Evolutionary conservation across 2,329 filamentous ascomycete genomes (phyloP).

Genomic region (Teratosphaeria epicoccoides): DNA sequence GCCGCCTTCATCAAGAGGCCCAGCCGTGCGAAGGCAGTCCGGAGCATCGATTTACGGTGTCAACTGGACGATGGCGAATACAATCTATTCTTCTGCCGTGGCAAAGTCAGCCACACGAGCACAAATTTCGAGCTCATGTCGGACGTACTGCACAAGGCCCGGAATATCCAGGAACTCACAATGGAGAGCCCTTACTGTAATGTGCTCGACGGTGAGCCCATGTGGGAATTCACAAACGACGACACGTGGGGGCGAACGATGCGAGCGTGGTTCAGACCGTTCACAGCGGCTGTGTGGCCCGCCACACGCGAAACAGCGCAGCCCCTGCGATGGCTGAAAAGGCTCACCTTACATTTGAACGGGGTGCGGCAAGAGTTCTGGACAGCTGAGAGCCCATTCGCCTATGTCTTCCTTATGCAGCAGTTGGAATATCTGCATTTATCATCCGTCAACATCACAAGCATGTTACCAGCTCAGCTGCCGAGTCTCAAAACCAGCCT

Average conservation of each 20-base stretch:
- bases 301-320: neutral
- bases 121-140: neutral
- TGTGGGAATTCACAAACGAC: neutral
- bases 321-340: neutral
- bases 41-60: conserved; percentile 1
- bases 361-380: conserved; percentile 2
- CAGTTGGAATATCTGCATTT: conserved; percentile 4
- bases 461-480: neutral
- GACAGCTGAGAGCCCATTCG: neutral
- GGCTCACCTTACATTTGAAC: conserved; percentile 4
- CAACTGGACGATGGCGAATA: neutral
- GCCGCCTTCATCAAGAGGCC: neutral
- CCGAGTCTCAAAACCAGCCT: neutral
- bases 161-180: neutral
- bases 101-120: neutral
- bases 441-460: conserved; percentile 3
- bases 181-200: conserved; percentile 6
- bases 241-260: neutral
- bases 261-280: neutral
- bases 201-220: neutral
- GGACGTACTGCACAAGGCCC: neutral
- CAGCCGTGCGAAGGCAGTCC: neutral
- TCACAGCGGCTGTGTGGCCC: neutral
- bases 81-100: neutral
- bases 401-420: neutral